These are phyloP conservation scores for Monilinia laxa DNA, from an alignment of 2,329 filamentous ascomycete species.

Conservation along the genomic window DNA sequence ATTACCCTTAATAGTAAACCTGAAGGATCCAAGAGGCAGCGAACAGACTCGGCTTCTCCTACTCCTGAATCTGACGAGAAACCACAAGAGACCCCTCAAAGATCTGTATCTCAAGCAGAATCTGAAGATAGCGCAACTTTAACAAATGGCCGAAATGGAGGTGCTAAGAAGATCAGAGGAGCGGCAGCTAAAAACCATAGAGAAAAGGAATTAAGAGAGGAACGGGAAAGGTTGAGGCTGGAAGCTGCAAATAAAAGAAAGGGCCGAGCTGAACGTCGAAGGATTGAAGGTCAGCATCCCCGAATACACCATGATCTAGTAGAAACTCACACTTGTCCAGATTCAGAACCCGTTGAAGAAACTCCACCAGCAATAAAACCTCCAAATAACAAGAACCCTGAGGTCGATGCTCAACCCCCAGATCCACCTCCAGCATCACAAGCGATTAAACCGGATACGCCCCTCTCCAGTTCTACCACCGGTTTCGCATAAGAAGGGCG, in stretches of 20 bases:
- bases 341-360: constrained; percentile 73
- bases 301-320: constrained; percentile 28
- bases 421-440: constrained; percentile 50
- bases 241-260: constrained; percentile 80
- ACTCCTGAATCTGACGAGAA: constrained; percentile 55
- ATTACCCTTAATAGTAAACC: constrained; percentile 57
- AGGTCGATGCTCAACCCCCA: constrained; percentile 36
- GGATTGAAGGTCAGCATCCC: constrained; percentile 67
- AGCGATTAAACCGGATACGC: constrained; percentile 49
- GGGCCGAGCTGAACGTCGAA: constrained; percentile 75
- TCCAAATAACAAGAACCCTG: constrained; percentile 37
- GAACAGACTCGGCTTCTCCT: constrained; percentile 74
- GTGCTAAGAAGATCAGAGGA: constrained; percentile 60
- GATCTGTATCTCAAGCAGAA: constrained; percentile 55
- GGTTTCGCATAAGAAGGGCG: constrained; percentile 59
- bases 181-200: constrained; percentile 57
- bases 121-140: constrained; percentile 66
- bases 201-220: constrained; percentile 67
- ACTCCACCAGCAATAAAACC: constrained; percentile 50
- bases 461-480: constrained; percentile 46
- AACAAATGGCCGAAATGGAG: constrained; percentile 47
- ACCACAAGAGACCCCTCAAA: constrained; percentile 32
- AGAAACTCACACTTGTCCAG: constrained; percentile 48
- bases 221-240: constrained; percentile 69
- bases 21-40: constrained; percentile 73